Conservation (phyloP, 2,329 filamentous ascomycete genomes). For the Penicillium sp. region DNA sequence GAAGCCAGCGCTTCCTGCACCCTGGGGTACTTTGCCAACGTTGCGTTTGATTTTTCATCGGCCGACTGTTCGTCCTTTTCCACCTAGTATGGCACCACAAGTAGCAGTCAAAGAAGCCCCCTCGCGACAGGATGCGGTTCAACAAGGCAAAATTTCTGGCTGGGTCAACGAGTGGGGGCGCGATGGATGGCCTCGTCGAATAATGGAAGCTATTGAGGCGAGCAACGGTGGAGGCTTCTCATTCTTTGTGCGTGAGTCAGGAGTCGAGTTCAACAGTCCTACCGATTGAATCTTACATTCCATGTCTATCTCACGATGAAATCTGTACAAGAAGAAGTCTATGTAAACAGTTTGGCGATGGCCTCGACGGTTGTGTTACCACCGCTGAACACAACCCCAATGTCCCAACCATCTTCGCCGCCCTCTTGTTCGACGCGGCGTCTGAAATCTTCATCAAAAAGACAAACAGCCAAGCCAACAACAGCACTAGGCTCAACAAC, state of each 20-base stretch:
- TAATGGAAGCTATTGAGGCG: constrained; percentile 30
- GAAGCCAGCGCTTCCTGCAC: constrained; percentile 36
- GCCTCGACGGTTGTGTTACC: constrained; percentile 66
- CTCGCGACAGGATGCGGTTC: constrained; percentile 38
- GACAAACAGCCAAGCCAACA: constrained; percentile 77
- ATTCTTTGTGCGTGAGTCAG: constrained; percentile 30
- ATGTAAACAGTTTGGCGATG: constrained; percentile 56
- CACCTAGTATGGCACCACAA: constrained; percentile 31
- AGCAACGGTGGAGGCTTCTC: constrained; percentile 33
- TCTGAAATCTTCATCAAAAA: constrained; percentile 86
- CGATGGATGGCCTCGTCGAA: constrained; percentile 37
- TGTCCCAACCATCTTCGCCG: constrained; percentile 72
- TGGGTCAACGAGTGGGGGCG: constrained; percentile 41
- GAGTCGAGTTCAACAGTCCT: constrained; percentile 22
- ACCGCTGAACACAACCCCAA: constrained; percentile 63
- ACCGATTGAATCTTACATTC: constrained; percentile 5
- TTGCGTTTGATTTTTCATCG: constrained; percentile 41
- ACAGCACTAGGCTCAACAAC: constrained; percentile 86
- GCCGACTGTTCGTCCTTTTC: constrained; percentile 38
- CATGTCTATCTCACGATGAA: neutral
- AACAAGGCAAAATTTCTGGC: constrained; percentile 35
- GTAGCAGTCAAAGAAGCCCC: constrained; percentile 38
- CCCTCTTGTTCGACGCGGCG: constrained; percentile 63
- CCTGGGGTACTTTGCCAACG: constrained; percentile 42
- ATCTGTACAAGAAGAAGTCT: neutral